phyloP scores from a whole-genome alignment of 2,329 filamentous ascomycete genomes.

The Neoarthrinium moseri region DNA sequence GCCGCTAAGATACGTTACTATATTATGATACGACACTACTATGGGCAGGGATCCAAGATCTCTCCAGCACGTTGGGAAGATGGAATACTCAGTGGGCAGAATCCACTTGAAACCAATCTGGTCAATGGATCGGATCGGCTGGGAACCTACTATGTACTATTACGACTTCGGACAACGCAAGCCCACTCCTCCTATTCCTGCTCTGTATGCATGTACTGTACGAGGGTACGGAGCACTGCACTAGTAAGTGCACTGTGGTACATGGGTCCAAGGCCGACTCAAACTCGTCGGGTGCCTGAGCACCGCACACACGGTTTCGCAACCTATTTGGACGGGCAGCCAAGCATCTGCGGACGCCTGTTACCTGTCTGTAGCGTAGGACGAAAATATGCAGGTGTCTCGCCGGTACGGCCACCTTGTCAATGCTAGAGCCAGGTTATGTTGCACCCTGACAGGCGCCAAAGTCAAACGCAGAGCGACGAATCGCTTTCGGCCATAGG shows the following conservation, averaged over 20 bases:
- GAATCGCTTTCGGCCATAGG: background rate
- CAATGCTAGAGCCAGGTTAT: background rate
- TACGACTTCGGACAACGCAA: no score
- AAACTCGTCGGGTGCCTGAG: background rate
- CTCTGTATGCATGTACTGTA: no score
- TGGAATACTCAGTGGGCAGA: no score
- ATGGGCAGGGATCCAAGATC: background rate
- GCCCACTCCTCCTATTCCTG: background rate
- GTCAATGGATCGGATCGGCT: slow-evolving; percentile 6
- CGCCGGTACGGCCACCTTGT: background rate
- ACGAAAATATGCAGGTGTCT: background rate
- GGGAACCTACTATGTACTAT: no score
- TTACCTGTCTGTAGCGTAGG: background rate
- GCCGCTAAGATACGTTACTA: no score
- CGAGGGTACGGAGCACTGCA: no score
- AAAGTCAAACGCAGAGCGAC: background rate
- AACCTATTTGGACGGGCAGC: no score
- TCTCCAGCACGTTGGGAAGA: background rate
- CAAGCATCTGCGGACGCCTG: no score
- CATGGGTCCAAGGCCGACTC: background rate
- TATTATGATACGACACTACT: no score
- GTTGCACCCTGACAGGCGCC: background rate
- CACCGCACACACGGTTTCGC: background rate
- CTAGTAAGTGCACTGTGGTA: no score
- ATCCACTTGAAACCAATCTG: slow-evolving; percentile 6